Base-by-base conservation (phyloP, 208 protist genomes). In the Crithidia fasciculata region DNA sequence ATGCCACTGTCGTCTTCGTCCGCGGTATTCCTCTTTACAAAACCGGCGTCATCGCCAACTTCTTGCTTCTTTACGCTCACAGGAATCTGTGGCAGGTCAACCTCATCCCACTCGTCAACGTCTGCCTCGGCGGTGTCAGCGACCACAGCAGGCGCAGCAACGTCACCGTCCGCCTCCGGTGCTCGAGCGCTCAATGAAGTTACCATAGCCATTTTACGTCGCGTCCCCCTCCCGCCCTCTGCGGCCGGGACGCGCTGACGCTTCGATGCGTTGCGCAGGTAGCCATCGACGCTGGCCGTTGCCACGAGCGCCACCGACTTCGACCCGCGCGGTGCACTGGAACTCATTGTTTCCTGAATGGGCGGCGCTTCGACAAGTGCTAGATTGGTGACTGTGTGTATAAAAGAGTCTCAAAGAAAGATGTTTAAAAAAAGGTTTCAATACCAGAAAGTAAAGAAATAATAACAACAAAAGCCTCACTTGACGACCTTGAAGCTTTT, bases 41-140 rank as follows among this genome's bases (percentile, higher is more conserved):
- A 43, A 47, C 68, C 10, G 0, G 36, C 57, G 36, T 49, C 63
- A 37, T 85, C 83, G 16, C 10, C 7, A 12, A 43, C 36, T 18
- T 84, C 69, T 43, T 87, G 69, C 62, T 83, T 83, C 52, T 84
- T 89, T 44, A 63, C 66, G 8, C 19, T 5, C 0, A 57, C 10
- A 15, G 62, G 47, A 3, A 62, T 40, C 5, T 65, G 69, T 18
- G 85, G 86, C 18, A 95, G 68, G 9, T 87, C 80, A n/a, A 95
- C 89, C 54, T 94, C 90, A 56, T 95, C 90, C 90, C 90, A 95
- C 56, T 95, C 93, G 66, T 95, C 86, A n/a, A 84, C 85, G 8
- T 84, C 81, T 37, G 84, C 74, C 3, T 78, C 81, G 3, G 56
- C 59, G 16, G 80, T 28, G 3, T 78, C 61, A 8, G 4, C 45